A percentile compares a stretch with the other conserved stretches of the same genome.
Conservation (phyloP, 2,329 filamentous ascomycete genomes). For the Pseudogymnoascus sp. region DNA sequence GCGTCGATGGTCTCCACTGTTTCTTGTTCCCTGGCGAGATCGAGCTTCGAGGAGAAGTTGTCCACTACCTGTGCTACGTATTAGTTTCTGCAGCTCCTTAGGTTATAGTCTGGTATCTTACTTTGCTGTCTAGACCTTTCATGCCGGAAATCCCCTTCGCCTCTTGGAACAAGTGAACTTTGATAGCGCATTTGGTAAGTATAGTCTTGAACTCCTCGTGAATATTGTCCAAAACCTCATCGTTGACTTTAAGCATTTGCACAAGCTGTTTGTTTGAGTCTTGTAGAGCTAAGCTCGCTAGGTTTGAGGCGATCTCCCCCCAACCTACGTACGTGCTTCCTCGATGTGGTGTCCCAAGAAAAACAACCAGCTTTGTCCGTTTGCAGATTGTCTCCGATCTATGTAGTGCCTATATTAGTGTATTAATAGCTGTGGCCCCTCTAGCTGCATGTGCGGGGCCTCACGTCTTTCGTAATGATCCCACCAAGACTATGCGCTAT, state of each 20-base stretch:
- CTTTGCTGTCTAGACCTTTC: slow-evolving; percentile 29
- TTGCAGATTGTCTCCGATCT: slow-evolving; percentile 22
- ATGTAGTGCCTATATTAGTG: slow-evolving; percentile 24
- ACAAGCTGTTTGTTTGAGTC: slow-evolving; percentile 30
- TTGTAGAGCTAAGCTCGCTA: slow-evolving; percentile 28
- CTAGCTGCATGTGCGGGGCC: not conserved
- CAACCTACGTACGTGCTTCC: slow-evolving; percentile 28
- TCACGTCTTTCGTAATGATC: slow-evolving; percentile 16
- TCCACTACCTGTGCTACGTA: not conserved
- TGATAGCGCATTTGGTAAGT: slow-evolving; percentile 21
- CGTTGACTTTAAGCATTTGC: slow-evolving; percentile 27
- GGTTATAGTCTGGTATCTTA: slow-evolving; percentile 10
- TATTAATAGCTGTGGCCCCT: not conserved
- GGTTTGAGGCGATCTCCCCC: slow-evolving; percentile 29
- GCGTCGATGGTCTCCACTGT: slow-evolving; percentile 29
- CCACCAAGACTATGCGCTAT: slow-evolving; percentile 33
- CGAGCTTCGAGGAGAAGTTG: slow-evolving; percentile 19
- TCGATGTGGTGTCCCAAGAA: slow-evolving; percentile 35
- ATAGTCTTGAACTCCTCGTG: slow-evolving; percentile 30
- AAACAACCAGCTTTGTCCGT: slow-evolving; percentile 30
- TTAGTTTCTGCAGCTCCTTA: not conserved
- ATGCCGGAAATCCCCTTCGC: slow-evolving; percentile 28
- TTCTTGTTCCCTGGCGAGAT: slow-evolving; percentile 24
- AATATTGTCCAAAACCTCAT: slow-evolving; percentile 32
- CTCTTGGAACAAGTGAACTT: slow-evolving; percentile 35